Evolutionary conservation across 73 alveolate genomes (phyloP), one percentile per base, ranked within the genome.

Genomic region (Stentor coeruleus): DNA sequence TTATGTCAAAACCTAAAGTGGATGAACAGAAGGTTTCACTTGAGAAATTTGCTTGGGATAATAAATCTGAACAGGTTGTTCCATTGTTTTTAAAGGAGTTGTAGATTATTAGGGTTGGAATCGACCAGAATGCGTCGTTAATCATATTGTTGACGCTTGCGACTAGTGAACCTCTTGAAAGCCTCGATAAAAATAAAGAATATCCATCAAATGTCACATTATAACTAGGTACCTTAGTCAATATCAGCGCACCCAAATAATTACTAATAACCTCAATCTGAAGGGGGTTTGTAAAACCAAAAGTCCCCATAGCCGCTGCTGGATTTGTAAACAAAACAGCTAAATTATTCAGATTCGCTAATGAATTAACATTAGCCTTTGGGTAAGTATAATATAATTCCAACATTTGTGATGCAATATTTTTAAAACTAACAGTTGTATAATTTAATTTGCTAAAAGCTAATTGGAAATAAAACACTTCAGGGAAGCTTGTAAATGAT

Each of bases 41-140:
- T 66, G 79, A 20, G 33, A 40, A 66, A 2, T 66, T 66, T 0
- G 39, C 79, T 1, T 31, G 26, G 11, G 79, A 20, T 26, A 20
- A 14, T 40, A 20, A 20, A 14, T 20, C 37, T 66, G 36, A 14
- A 2, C 37, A 66, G 36, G 40, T 28, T 28, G 39, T 20, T 15
- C 11, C 39, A 20, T 66, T 33, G 0, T 20, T 1, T 66, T 26
- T 0, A 40, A 66, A 66, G 37, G n/a, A 26, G n/a, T 66, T 31
- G 39, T 15, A 66, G 41, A 20, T 11, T 20, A 31, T 20, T 1
- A 20, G 20, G 0, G 79, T 31, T 20, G 79, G 79, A 11, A 31
- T 26, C 33, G 79, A 20, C 79, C 79, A 66, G 33, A 26, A 66
- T 26, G 79, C 79, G 33, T 66, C 79, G 37, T 66, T 66, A 28